Conservation (phyloP, 371 early-diverging fungal species). For the Mucor sp. region DNA sequence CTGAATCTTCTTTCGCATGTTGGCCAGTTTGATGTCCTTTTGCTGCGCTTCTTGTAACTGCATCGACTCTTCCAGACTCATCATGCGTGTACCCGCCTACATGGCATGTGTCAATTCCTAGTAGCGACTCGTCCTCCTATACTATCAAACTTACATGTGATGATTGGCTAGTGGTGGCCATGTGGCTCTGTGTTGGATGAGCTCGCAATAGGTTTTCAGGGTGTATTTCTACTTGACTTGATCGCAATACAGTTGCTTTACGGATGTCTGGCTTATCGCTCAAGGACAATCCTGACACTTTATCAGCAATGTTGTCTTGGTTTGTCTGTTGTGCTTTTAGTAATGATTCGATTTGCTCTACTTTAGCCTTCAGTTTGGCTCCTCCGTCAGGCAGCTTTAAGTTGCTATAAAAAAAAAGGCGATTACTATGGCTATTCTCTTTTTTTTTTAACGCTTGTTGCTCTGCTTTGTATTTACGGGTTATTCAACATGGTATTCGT, state of each 20-base stretch:
- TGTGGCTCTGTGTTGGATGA: background rate
- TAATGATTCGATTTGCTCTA: conserved; percentile 23
- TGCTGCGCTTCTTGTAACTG: conserved; percentile 37
- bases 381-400: conserved; percentile 43
- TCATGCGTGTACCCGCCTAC: conserved; percentile 23
- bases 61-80: conserved; percentile 42
- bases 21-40: conserved; percentile 35
- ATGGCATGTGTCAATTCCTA: background rate
- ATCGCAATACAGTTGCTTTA: conserved; percentile 19
- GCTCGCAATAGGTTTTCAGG: conserved; percentile 16
- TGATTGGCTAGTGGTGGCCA: background rate
- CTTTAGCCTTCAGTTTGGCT: conserved; percentile 29
- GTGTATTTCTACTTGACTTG: conserved; percentile 7
- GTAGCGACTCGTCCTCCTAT: background rate
- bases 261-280: conserved; percentile 16
- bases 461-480: conserved; percentile 20
- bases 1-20: conserved; percentile 31
- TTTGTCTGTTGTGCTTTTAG: conserved; percentile 11
- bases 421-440: background rate
- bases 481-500: conserved; percentile 32
- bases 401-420: background rate
- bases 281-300: conserved; percentile 23
- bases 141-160: background rate
- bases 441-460: background rate
- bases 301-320: conserved; percentile 10